phyloP scores from a whole-genome alignment of 2,329 filamentous ascomycete species.

The Myriosclerotinia duriaeana region DNA sequence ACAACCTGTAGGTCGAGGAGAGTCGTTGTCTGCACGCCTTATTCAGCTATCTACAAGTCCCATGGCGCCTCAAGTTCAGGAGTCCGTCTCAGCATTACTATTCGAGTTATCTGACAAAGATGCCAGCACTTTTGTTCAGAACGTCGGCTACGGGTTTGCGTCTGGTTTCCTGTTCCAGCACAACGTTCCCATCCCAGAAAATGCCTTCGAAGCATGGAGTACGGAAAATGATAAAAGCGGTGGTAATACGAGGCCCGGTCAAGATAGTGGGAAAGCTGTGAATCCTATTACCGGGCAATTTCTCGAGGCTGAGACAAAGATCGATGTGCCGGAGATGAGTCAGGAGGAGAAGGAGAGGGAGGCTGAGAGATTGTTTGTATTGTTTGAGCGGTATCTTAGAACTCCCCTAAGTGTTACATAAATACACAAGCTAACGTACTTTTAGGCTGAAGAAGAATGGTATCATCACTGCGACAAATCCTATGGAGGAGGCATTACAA shows the following conservation, averaged over 20 bases:
- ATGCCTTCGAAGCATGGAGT: constrained; percentile 56
- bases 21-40: constrained; percentile 72
- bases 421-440: constrained; percentile 21
- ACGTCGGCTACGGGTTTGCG: constrained; percentile 92
- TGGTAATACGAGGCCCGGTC: constrained; percentile 33
- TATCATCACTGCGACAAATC: constrained; percentile 38
- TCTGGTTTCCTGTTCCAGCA: constrained; percentile 86
- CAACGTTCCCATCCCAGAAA: constrained; percentile 73
- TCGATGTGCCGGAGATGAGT: constrained; percentile 72
- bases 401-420: background rate
- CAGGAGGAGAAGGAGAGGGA: constrained; percentile 89
- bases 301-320: constrained; percentile 35
- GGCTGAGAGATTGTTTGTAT: constrained; percentile 39
- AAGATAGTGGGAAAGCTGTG: constrained; percentile 31
- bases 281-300: constrained; percentile 40
- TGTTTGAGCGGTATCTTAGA: constrained; percentile 39
- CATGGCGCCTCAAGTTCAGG: constrained; percentile 67
- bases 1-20: constrained; percentile 71
- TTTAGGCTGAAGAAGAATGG: constrained; percentile 39
- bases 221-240: constrained; percentile 28
- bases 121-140: constrained; percentile 76
- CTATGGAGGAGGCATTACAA: constrained; percentile 34
- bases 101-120: constrained; percentile 86
- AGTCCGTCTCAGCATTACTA: constrained; percentile 73
- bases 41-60: constrained; percentile 76